Percentiles rank a stretch among this genome's conserved stretches.
Evolutionary conservation across 2,329 filamentous ascomycete genomes (phyloP).

Genomic region (Diplodia seriata): DNA sequence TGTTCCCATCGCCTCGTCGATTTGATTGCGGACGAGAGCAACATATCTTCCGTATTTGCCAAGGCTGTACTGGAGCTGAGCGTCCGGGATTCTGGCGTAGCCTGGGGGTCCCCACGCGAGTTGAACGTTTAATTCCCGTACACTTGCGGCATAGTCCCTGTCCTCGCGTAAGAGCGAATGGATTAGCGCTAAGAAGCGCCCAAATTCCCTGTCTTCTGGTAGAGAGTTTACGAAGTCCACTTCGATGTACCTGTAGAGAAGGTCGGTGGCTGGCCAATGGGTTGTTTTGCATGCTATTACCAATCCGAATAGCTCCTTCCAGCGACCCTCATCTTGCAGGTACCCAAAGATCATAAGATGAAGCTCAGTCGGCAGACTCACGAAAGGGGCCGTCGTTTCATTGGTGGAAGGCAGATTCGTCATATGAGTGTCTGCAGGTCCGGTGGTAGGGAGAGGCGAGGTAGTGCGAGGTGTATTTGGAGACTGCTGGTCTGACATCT

Average conservation of each 20-base stretch:
- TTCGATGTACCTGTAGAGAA: neutral
- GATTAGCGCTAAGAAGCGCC: neutral
- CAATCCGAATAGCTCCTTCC: neutral
- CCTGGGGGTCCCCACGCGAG: too few species aligned
- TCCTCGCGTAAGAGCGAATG: neutral
- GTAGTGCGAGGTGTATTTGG: neutral
- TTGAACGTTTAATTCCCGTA: too few species aligned
- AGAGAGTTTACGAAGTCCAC: neutral
- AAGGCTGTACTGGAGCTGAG: too few species aligned
- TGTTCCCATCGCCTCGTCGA: too few species aligned
- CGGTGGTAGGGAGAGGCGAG: neutral
- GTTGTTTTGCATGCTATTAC: neutral
- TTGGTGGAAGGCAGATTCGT: neutral
- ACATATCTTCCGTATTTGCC: too few species aligned
- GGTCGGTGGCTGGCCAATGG: too few species aligned
- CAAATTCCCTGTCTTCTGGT: neutral
- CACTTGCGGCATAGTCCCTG: neutral
- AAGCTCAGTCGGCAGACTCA: neutral
- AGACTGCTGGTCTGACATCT: neutral
- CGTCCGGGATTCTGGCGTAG: too few species aligned
- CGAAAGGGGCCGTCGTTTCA: neutral
- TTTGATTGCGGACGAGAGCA: too few species aligned
- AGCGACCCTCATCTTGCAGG: neutral
- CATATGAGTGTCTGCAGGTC: neutral
- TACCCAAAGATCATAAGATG: neutral